phyloP scores from a whole-genome alignment of 208 protist genomes.

The Wallacemonas collosoma region DNA sequence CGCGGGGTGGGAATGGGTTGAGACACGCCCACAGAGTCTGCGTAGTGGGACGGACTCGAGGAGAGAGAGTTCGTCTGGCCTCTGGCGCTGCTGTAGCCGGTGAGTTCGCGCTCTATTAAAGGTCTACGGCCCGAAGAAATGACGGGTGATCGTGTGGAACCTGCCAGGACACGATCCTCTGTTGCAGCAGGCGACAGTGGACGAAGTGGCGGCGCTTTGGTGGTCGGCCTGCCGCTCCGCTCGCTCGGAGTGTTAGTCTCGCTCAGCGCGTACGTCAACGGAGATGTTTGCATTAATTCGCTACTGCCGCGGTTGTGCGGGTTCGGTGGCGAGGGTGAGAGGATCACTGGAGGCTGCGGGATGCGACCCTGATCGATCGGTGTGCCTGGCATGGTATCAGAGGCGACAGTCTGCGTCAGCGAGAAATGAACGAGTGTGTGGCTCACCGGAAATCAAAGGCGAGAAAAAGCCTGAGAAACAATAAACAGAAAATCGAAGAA shows the following conservation, averaged over 20 bases:
- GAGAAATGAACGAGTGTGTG: no score
- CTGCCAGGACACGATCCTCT: neutral
- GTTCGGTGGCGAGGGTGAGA: constrained; percentile 3
- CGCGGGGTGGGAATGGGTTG: constrained; percentile 9
- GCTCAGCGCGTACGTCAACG: neutral
- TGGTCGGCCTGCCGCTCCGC: neutral
- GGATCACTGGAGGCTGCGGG: neutral
- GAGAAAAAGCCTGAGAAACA: no score
- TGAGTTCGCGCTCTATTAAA: constrained; percentile 9
- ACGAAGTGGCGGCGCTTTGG: constrained; percentile 1
- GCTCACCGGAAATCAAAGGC: no score
- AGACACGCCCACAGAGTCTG: constrained; percentile 1
- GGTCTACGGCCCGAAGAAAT: constrained; percentile 1
- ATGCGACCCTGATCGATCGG: neutral
- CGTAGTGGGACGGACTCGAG: constrained; percentile 8
- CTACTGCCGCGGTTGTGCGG: neutral
- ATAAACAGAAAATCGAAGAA: no score
- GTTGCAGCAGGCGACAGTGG: constrained; percentile 8
- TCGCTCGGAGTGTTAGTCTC: neutral
- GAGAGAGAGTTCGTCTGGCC: constrained; percentile 16
- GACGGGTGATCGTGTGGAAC: neutral
- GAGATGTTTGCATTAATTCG: constrained; percentile 12
- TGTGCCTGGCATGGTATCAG: no score
- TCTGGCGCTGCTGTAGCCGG: neutral
- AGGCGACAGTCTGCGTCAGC: no score